Base-by-base conservation (phyloP, 768 basidiomycete species). In the Floccularia luteovirens region DNA sequence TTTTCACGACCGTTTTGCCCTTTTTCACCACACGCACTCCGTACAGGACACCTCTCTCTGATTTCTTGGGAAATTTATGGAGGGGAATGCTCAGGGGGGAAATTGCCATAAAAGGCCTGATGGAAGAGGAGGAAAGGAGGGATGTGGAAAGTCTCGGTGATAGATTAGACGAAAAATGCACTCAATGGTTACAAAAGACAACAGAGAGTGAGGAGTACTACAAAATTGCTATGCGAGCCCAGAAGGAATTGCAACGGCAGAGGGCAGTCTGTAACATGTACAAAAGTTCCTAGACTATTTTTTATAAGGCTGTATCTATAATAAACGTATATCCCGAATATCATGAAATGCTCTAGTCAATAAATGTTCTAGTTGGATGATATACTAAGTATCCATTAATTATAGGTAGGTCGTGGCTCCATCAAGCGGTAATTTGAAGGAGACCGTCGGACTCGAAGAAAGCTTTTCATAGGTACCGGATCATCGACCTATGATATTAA, bases 1-100 rank as follows among this genome's bases (percentile, higher is more conserved):
- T 45, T 7, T 12, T 14, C 22, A 48, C 46, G 17, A 48, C 46
- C 16, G 22, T 45, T 17, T 17, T 42, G 12, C 46, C 46, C 5
- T 41, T 44, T 30, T 48, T 48, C 31, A 48, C 46, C 2, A 45
- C 46, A 4, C 44, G 44, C 16, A 39, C 46, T 8, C 46, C 44
- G 12, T 48, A 22, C 44, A 45, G 43, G 25, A 48, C 46, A 13
- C 46, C 46, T 5, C 39, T 45, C 5, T 48, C 46, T 4, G 24
- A 36, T 24, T 38, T 48, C 22, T 21, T 48, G 27, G 46, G 46
- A 7, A 48, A 48, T 35, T 31, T 48, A 3, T 48, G 39, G 39
- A 25, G 46, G 32, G 39, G 46, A 28, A 30, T 45, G 24, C 21
- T 27, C 19, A 10, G 24, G 13, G 34, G 39, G n/a, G 19, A 32